These are phyloP conservation scores for Gyromitra esculenta DNA, from an alignment of 2,329 filamentous ascomycete genomes.

Conservation along the genomic window DNA sequence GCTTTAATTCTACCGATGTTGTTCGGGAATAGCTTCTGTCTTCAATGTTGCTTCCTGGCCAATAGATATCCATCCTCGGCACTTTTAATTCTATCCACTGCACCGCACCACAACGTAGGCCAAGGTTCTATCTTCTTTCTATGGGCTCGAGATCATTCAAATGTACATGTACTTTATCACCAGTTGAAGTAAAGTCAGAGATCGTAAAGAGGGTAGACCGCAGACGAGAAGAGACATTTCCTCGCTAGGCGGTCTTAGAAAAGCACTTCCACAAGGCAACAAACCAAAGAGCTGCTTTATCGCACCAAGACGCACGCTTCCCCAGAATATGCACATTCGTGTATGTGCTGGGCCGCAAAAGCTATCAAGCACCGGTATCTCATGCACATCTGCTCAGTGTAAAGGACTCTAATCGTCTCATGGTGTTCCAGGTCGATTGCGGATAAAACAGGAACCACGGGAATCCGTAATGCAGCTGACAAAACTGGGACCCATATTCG, in stretches of 20 bases:
- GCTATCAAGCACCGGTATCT: not conserved
- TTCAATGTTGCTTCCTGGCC: not conserved
- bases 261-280: not conserved
- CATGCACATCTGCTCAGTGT: not conserved
- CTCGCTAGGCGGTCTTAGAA: not conserved
- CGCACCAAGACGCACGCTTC: not conserved
- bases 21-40: slow-evolving; percentile 2
- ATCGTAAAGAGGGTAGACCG: not conserved
- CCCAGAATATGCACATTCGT: not conserved
- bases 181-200: not conserved
- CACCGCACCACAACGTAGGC: slow-evolving; percentile 6
- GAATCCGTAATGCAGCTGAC: not conserved
- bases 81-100: not conserved
- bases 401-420: not conserved
- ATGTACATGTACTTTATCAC: too few species aligned
- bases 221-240: not conserved
- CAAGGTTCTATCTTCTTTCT: slow-evolving; percentile 3
- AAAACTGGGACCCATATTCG: not conserved
- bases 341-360: not conserved
- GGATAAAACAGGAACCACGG: slow-evolving; percentile 11
- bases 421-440: not conserved
- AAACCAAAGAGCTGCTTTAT: not conserved
- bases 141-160: too few species aligned
- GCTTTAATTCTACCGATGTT: not conserved
- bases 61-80: slow-evolving; percentile 19